Conservation (phyloP, 1,139 yeast species). For the Debaryomyces sp. region DNA sequence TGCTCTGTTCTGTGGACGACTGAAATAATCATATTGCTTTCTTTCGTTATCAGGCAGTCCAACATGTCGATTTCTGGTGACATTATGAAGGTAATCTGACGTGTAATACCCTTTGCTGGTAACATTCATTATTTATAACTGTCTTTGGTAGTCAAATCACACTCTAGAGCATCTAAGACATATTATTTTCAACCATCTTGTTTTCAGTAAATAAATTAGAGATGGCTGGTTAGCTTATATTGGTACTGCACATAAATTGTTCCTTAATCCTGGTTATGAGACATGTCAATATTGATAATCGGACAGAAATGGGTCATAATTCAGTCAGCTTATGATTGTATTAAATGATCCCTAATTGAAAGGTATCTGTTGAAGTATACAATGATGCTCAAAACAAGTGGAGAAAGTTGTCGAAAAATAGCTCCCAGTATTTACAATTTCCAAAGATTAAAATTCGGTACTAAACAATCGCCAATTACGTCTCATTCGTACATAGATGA, state of each 20-base stretch:
- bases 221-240: slow-evolving; percentile 8
- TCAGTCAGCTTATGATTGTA: background rate
- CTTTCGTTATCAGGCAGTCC: background rate
- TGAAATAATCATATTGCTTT: background rate
- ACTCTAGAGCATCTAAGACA: background rate
- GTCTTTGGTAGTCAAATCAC: background rate
- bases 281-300: background rate
- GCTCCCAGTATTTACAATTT: slow-evolving; percentile 9
- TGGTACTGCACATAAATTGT: slow-evolving; percentile 2
- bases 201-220: background rate
- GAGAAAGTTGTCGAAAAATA: background rate
- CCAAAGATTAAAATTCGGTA: background rate
- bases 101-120: slow-evolving; percentile 33
- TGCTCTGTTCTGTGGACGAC: background rate
- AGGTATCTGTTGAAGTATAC: background rate
- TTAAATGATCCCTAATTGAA: background rate
- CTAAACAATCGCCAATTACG: slow-evolving; percentile 19
- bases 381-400: background rate
- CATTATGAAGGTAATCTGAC: slow-evolving; percentile 24
- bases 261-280: background rate
- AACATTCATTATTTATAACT: slow-evolving; percentile 25
- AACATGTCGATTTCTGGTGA: slow-evolving; percentile 1
- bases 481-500: slow-evolving; percentile 33
- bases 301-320: background rate
- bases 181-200: background rate